Conservation (phyloP, 352 stramenopile genomes). For the Pilasporangium apinafurcum region DNA sequence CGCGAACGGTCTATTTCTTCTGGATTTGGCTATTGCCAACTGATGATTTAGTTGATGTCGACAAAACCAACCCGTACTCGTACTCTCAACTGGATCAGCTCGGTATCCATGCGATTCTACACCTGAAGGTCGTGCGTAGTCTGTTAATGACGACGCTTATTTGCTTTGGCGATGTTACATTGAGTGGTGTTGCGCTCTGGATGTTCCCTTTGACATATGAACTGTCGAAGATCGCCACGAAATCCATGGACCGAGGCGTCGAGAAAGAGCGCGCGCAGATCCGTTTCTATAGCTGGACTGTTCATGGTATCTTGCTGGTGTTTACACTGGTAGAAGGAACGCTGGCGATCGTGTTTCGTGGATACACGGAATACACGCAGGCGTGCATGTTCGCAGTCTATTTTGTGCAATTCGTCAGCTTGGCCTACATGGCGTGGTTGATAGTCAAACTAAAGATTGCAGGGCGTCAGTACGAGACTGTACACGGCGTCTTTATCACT, state of each 20-base stretch:
- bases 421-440: slow-evolving; percentile 44
- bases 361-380: slow-evolving; percentile 50
- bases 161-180: slow-evolving; percentile 26
- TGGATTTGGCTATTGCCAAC: slow-evolving; percentile 15
- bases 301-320: slow-evolving; percentile 18
- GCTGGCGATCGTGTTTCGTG: slow-evolving; percentile 20
- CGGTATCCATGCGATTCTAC: slow-evolving; percentile 31
- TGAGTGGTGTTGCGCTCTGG: slow-evolving; percentile 36
- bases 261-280: slow-evolving; percentile 40
- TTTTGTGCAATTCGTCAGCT: slow-evolving; percentile 33
- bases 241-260: slow-evolving; percentile 38
- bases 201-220: slow-evolving; percentile 45
- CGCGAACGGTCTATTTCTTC: slow-evolving; percentile 31
- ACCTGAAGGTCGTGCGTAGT: slow-evolving; percentile 24
- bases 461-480: slow-evolving; percentile 55
- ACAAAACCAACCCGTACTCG: slow-evolving; percentile 10
- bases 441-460: slow-evolving; percentile 36
- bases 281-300: slow-evolving; percentile 12
- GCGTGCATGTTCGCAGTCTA: slow-evolving; percentile 32
- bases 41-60: not conserved
- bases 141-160: slow-evolving; percentile 19
- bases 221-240: slow-evolving; percentile 37
- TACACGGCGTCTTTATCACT: slow-evolving; percentile 52
- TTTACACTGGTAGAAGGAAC: slow-evolving; percentile 21
- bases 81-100: slow-evolving; percentile 21